Evolutionary conservation across 305 asterid genomes (phyloP), one percentile per base, ranked within the genome.

Genomic region (Andrographis paniculata): DNA sequence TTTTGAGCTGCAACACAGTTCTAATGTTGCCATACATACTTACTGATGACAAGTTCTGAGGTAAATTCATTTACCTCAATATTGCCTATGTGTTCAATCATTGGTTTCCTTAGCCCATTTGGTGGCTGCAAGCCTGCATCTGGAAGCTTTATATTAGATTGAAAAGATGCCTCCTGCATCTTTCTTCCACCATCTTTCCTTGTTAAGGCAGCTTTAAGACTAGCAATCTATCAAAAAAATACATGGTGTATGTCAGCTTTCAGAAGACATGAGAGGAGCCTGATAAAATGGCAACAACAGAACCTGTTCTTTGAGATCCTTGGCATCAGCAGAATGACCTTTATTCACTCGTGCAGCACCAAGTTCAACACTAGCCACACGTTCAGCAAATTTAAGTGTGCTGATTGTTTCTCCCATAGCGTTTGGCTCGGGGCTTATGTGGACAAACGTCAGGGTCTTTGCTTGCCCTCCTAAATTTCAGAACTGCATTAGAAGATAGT

Each of bases 381-480:
- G 86, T 59, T 88, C 97, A 11, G 97, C 95, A 61, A 88, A 88
- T 61, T 88, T 88, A 48, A 88, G 94, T 20, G 97, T 88, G 53
- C 95, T 88, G 20, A 88, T 58, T 9, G 95, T 88, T 66, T 88
- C 95, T 55, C 89, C 95, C 27, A 79, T 53, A 37, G 95, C 82
- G 53, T 72, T 73, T 39, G 65, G 69, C 61, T 88, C 97, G 0
- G 97, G 95, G 55, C 94, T 79, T 24, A 88, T 79, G 69, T 88
- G 97, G 63, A 88, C 87, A 60, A 88, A 88, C 97, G 84, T 84
- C 36, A 84, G 76, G 1, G 95, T 82, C 65, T 84, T 84, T 30
- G 95, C 97, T 63, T 88, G 94, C 42, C 95, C 95, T 42, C 97
- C 96, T 85, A 55, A 55, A 35, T 51, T 27, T 20, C 28, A 14